Percentiles rank a stretch among this genome's conserved stretches.
These are phyloP conservation scores for Brassica juncea DNA, from an alignment of 345 rosid species.

Conservation along the genomic window DNA sequence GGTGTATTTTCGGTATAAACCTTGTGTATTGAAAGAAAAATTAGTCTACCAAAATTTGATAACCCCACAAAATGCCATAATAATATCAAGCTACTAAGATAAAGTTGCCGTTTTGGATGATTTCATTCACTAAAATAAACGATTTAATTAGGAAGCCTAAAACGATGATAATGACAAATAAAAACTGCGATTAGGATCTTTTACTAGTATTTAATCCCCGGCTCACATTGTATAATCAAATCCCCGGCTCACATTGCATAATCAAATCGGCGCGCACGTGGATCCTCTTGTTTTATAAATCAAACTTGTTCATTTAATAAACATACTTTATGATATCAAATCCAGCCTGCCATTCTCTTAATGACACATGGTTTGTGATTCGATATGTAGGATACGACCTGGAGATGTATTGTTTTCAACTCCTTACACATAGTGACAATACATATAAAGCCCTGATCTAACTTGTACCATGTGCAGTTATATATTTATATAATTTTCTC, in stretches of 20 bases:
- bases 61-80: conserved; percentile 1
- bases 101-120: not conserved
- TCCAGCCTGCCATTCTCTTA: conserved; percentile 48
- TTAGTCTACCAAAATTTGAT: not conserved
- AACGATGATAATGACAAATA: conserved; percentile 23
- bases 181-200: not conserved
- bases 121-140: conserved; percentile 1
- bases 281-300: conserved; percentile 23
- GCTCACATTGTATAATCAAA: conserved; percentile 20
- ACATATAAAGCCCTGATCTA: not conserved
- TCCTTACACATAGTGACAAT: conserved; percentile 4
- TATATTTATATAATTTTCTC: not conserved
- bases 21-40: not conserved
- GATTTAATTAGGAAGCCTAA: conserved; percentile 8
- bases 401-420: conserved; percentile 17
- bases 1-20: not conserved
- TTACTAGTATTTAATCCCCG: not conserved
- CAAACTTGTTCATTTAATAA: not conserved
- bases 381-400: conserved; percentile 38
- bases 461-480: conserved; percentile 10
- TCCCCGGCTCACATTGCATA: conserved; percentile 18
- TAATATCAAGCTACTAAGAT: conserved; percentile 12
- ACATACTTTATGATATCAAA: conserved; percentile 20
- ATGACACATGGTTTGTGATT: conserved; percentile 33
- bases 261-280: conserved; percentile 35